Evolutionary conservation across 2,329 filamentous ascomycete species (phyloP), one percentile per base, ranked within the genome.

Genomic region (Neurospora sp.): DNA sequence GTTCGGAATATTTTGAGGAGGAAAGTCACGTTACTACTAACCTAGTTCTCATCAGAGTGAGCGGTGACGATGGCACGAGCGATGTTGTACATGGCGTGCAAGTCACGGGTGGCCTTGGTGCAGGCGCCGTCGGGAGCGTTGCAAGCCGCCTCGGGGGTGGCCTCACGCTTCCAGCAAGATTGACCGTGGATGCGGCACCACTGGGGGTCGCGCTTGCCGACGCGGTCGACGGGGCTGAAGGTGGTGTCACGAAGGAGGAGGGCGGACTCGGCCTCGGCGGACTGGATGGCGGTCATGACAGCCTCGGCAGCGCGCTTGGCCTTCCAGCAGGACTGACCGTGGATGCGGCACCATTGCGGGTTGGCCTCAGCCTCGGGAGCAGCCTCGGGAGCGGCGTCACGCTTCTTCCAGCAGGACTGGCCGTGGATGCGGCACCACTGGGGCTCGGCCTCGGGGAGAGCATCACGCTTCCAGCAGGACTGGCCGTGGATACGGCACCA

Each of bases 291-390:
- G 36, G 75, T 74, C 72, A 76, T 67, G 73, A 80, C 75, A 67
- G 78, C 76, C 38, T 78, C 76, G 70, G 78, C 77, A 19, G 80
- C 81, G 71, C 81, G 82, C 77, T 81, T 81, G 73, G 78, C 78
- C 76, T 82, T 81, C 76, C 77, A 80, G 80, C 84, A 85, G 33
- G 78, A 73, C 72, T 80, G 76, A 68, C 83, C 83, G 38, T 76
- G 74, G 46, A 74, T 74, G 70, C 17, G 66, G 71, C 73, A 74
- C 46, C 23, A 58, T 17, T 58, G 46, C 19, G 46, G 19, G 46
- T 58, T 58, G 46, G 46, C 46, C 46, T 58, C 46, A 23, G 46
- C 46, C 46, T 58, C 46, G 15, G 46, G 46, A 23, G 42, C 42
- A 43, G 42, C 42, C 66, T 67, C 46, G 19, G 46, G 46, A 58